These are phyloP conservation scores for Hanseniaspora thailandica DNA, from an alignment of 805 yeast species.

Conservation along the genomic window DNA sequence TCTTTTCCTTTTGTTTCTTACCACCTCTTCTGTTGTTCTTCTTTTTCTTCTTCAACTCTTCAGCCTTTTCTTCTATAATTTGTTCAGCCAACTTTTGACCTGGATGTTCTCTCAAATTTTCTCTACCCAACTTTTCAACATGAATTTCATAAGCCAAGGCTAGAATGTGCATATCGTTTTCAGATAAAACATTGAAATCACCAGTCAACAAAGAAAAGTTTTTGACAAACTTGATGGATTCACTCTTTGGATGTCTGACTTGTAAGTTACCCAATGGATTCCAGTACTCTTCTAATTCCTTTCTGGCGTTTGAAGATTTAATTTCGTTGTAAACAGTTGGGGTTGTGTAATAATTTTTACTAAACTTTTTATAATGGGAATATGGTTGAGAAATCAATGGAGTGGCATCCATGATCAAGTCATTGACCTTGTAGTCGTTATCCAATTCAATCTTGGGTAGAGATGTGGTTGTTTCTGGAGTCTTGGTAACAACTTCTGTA, in stretches of 20 bases:
- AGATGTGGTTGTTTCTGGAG: not conserved
- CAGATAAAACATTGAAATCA: constrained; percentile 75
- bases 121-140: constrained; percentile 54
- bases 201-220: constrained; percentile 82
- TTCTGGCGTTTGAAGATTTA: constrained; percentile 72
- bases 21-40: constrained; percentile 52
- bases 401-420: constrained; percentile 83
- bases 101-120: constrained; percentile 58
- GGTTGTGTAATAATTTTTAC: constrained; percentile 67
- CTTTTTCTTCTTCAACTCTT: constrained; percentile 24
- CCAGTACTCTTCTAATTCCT: constrained; percentile 63
- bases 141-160: constrained; percentile 88
- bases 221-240: constrained; percentile 50
- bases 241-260: constrained; percentile 66
- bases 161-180: constrained; percentile 82
- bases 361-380: constrained; percentile 57
- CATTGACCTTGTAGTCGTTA: constrained; percentile 32
- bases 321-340: constrained; percentile 86
- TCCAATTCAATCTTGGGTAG: constrained; percentile 14
- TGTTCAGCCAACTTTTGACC: constrained; percentile 39
- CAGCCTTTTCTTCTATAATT: constrained; percentile 20
- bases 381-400: constrained; percentile 83
- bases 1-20: constrained; percentile 49
- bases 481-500: not conserved
- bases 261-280: constrained; percentile 44